These are phyloP conservation scores for Dictyostelium purpureum DNA, from an alignment of 78 protist species.

Conservation along the genomic window DNA sequence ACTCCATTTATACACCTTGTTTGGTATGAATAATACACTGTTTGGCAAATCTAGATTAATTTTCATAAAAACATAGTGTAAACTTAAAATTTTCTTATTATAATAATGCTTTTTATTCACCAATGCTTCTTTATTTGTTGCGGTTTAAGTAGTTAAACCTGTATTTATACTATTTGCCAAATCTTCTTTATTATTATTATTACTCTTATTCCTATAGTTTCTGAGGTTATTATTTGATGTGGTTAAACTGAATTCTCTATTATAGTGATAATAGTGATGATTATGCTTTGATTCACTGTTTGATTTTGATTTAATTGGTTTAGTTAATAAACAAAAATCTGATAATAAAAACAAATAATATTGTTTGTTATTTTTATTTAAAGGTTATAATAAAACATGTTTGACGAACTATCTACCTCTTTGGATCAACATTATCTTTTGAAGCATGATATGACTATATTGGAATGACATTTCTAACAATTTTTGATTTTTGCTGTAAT, in stretches of 20 bases:
- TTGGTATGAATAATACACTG: neutral
- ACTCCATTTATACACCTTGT: neutral
- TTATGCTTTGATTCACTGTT: too few relatives aligned
- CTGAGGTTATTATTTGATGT: neutral
- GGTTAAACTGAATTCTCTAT: neutral
- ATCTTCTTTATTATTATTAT: neutral
- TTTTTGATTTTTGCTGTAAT: too few relatives aligned
- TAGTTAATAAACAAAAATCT: slow-evolving; percentile 22
- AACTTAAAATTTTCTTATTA: neutral
- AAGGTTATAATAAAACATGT: slow-evolving; percentile 28
- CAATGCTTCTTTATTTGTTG: neutral
- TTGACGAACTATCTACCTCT: slow-evolving; percentile 48
- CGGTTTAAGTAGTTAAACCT: neutral
- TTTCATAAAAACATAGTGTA: neutral
- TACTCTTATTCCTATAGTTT: neutral
- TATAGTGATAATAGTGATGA: too few relatives aligned
- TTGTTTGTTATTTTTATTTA: neutral
- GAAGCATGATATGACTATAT: slow-evolving; percentile 40
- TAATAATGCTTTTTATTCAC: neutral
- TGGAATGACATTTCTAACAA: slow-evolving; percentile 68
- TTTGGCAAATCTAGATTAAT: neutral
- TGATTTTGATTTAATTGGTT: slow-evolving; percentile 64
- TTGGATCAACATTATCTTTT: slow-evolving; percentile 1
- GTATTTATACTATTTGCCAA: neutral
- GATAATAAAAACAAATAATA: slow-evolving; percentile 40